These are phyloP conservation scores for Phylloporus rhodoxanthus DNA, from an alignment of 768 basidiomycete species.

Conservation along the genomic window DNA sequence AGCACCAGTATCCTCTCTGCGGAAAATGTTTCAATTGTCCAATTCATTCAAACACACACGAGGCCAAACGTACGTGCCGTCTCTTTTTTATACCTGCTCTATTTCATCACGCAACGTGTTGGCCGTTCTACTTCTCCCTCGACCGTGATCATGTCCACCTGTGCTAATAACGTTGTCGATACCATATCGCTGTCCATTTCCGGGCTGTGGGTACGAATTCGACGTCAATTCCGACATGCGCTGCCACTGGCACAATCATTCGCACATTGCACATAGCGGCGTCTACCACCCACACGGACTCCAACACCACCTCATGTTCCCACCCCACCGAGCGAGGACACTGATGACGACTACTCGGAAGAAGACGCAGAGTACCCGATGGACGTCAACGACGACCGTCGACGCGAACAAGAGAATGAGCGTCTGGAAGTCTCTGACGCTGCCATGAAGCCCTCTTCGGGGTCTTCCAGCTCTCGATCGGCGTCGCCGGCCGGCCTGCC, in stretches of 20 bases:
- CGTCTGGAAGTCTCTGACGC: neutral
- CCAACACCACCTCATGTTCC: constrained; percentile 20
- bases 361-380: constrained; percentile 18
- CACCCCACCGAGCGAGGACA: constrained; percentile 26
- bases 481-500: constrained; percentile 20
- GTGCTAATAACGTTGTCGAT: constrained; percentile 14
- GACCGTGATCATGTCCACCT: neutral
- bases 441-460: constrained; percentile 1
- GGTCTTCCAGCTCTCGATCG: constrained; percentile 20
- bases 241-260: constrained; percentile 69
- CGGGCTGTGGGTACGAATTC: constrained; percentile 69
- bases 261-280: constrained; percentile 8
- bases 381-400: constrained; percentile 17
- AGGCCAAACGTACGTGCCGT: constrained; percentile 32
- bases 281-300: constrained; percentile 7
- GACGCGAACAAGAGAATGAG: neutral
- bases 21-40: constrained; percentile 39
- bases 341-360: constrained; percentile 14
- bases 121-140: neutral
- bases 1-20: constrained; percentile 35
- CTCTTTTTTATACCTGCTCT: constrained; percentile 5
- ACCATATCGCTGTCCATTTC: constrained; percentile 74
- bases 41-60: constrained; percentile 39
- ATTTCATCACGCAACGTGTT: constrained; percentile 14
- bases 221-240: constrained; percentile 86